phyloP scores from a whole-genome alignment of 225 moss, liverwort and hornwort species.

The Antitrichia curtipendula region DNA sequence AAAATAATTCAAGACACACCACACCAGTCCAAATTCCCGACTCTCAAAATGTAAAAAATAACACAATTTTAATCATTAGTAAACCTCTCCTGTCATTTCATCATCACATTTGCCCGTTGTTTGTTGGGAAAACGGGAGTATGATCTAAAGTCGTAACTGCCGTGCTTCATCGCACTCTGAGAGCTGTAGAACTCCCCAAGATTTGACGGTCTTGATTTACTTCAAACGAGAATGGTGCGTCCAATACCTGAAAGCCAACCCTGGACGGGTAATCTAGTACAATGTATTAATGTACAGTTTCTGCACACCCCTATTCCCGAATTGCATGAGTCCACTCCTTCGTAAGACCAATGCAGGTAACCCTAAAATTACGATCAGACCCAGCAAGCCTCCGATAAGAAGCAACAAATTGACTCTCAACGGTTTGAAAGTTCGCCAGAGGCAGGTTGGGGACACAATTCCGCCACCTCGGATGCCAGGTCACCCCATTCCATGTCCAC shows the following conservation, averaged over 20 bases:
- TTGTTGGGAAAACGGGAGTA: not conserved
- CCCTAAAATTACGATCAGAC: not conserved
- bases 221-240: not conserved
- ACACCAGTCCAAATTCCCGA: no score
- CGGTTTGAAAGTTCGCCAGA: not conserved
- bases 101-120: not conserved
- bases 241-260: not conserved
- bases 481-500: not conserved
- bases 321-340: not conserved
- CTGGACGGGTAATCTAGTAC: not conserved
- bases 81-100: not conserved
- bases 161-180: not conserved
- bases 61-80: not conserved
- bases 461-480: not conserved
- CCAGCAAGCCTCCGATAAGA: not conserved
- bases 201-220: not conserved
- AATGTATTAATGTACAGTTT: no score
- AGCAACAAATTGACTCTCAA: not conserved
- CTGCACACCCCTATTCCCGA: not conserved
- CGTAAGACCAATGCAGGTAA: not conserved
- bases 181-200: no score
- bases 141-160: not conserved
- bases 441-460: not conserved
- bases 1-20: no score
- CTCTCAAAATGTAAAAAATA: not conserved